Base-by-base conservation (phyloP, 345 rosid species). In the Sonneratia alba region DNA sequence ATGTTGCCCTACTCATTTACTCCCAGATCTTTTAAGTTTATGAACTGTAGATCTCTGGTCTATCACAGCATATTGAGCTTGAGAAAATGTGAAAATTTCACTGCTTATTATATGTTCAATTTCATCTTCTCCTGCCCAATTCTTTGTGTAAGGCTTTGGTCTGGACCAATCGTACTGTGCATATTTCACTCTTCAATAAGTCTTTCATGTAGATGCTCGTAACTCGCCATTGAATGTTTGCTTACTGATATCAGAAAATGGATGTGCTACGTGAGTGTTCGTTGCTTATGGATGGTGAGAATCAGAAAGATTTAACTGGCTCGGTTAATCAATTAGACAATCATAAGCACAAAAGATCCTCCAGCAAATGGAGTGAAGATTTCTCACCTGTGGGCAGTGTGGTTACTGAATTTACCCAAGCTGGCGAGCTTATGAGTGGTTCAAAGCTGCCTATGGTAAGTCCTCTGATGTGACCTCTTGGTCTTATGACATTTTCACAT, bases 311-410 rank as follows among this genome's bases (percentile, higher is more conserved):
- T 63, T 80, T 83, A 72, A 83, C 72, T 65, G 71, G 83, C 73
- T 68, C 84, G 72, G 77, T 81, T 36, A 97, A 89, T 76, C 70
- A 79, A 68, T 83, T 92, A 80, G 66, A 51, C 73, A 89, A 86
- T 79, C 79, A 77, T 67, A 86, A 82, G 59, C 96, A 87, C 81
- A 82, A 73, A 77, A 83, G 88, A 80, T 87, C 90, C 73, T 85
- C 93, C 70, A 88, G 96, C 91, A 88, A 82, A 85, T 80, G 86
- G 86, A 91, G 88, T 83, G 89, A 82, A 38, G 96, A 96, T 72
- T 79, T 88, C 77, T 89, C 93, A 61, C 84, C 89, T 32, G 74
- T 76, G 71, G 80, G 88, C 79, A 87, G 96, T 80, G 77, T 85
- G 12, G 75, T 88, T 71, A 79, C 88, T n/a, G 99, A 95, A 77